phyloP scores from a whole-genome alignment of 495 filamentous ascomycete genomes.

The Neurospora terricola region DNA sequence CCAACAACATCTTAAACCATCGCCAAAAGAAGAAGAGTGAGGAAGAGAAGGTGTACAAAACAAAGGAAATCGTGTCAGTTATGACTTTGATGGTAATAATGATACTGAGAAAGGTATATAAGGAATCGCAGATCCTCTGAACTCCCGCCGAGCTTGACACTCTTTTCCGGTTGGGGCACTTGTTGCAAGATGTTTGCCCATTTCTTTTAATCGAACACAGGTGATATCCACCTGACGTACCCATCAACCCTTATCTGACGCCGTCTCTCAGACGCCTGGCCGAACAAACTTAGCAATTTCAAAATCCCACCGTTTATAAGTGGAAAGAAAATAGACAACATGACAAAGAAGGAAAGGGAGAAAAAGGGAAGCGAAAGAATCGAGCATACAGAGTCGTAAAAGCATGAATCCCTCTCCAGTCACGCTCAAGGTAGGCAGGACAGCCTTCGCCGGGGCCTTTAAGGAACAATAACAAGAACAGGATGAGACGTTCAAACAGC shows the following conservation, averaged over 20 bases:
- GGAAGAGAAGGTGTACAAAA: neutral
- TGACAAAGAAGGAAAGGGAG: neutral
- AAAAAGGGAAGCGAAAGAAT: neutral
- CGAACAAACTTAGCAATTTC: neutral
- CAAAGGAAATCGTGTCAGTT: neutral
- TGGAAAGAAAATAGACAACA: neutral
- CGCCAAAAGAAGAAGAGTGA: neutral
- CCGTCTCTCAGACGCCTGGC: neutral
- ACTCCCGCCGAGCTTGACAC: neutral
- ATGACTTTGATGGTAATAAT: neutral
- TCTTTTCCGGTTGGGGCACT: neutral
- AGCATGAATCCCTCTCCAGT: neutral
- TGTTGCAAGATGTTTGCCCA: neutral
- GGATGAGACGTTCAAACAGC: constrained; percentile 20
- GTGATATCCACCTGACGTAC: neutral
- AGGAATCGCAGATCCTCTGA: neutral
- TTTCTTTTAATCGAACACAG: neutral
- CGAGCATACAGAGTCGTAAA: neutral
- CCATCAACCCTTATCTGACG: neutral
- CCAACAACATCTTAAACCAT: neutral
- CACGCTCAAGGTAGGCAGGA: neutral
- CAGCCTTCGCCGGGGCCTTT: neutral
- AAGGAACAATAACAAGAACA: neutral
- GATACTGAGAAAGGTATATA: neutral
- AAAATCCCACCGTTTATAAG: neutral